Evolutionary conservation across 2,329 filamentous ascomycete genomes (phyloP), one percentile per base, ranked within the genome.

Genomic region (Colletotrichum falcatum): DNA sequence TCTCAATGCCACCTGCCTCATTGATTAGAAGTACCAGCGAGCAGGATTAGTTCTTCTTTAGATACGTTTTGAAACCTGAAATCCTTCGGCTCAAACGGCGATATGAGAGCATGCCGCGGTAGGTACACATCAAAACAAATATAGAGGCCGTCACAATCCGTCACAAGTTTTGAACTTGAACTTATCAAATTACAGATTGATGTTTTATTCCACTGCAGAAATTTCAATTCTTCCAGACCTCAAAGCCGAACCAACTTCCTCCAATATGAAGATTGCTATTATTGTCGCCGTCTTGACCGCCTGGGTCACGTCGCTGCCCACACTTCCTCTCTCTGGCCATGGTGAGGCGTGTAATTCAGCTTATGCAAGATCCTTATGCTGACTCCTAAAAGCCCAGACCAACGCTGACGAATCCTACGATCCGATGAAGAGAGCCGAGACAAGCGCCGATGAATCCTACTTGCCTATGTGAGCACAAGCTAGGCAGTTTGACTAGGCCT

Each of bases 401-500:
- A 67, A 33, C 12, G 65, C 65, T 7, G 69, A 71, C 12, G 68
- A 71, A 16, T 69, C 67, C 7, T 70, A 70, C 18, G 23, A 51
- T 8, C 66, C 66, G 0, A 70, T 66, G 66, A 66, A 59, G 48
- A 48, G 67, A 1, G 55, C 39, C 6, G 56, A 70, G 26, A 56
- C 56, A 1, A 70, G 63, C 5, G 42, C 63, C 14, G 62, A 70
- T 11, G 66, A 70, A 48, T 70, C 66, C 5, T 70, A 70, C 8
- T 3, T 55, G 1, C 66, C 66, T 1, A 56, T 70, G 66, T 35
- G 37, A 23, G 51, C 51, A 23, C 12, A 1, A 33, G 18, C 20
- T 12, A 20, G 8, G 5, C 28, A 28, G n/a, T n/a, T n/a, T 11
- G 33, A 20, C 16, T 18, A 30, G 5, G 16, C 23, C 1, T n/a